A percentile compares a stretch with the other conserved stretches of the same genome.
These are phyloP conservation scores for Aspergillus sparsus DNA, from an alignment of 495 filamentous ascomycete genomes.

Conservation along the genomic window DNA sequence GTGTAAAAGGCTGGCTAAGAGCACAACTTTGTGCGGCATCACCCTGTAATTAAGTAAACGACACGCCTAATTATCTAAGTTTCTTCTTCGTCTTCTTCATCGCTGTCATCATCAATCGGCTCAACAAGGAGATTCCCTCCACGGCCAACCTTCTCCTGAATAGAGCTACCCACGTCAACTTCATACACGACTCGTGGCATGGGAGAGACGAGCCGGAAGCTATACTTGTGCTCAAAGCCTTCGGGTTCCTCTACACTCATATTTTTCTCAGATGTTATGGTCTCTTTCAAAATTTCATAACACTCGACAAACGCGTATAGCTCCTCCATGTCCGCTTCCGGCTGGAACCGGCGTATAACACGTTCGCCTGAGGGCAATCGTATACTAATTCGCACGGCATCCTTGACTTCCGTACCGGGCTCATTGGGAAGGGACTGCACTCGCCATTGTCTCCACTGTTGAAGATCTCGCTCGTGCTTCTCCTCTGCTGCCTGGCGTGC, in stretches of 20 bases:
- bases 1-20: too few species aligned
- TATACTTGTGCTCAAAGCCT: slow-evolving; percentile 74
- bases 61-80: background rate
- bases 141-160: slow-evolving; percentile 72
- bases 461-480: slow-evolving; percentile 54
- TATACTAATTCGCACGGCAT: slow-evolving; percentile 77
- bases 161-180: slow-evolving; percentile 60
- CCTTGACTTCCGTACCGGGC: slow-evolving; percentile 62
- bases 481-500: slow-evolving; percentile 66
- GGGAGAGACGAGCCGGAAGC: slow-evolving; percentile 76
- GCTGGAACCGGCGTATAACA: slow-evolving; percentile 71
- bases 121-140: slow-evolving; percentile 92
- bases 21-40: background rate
- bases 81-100: slow-evolving; percentile 42
- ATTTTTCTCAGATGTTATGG: slow-evolving; percentile 24
- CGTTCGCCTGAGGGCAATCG: slow-evolving; percentile 72
- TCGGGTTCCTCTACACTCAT: slow-evolving; percentile 54
- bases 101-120: slow-evolving; percentile 57
- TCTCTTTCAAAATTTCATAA: slow-evolving; percentile 61
- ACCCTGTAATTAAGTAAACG: background rate
- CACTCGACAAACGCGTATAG: slow-evolving; percentile 97
- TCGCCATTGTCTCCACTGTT: slow-evolving; percentile 82
- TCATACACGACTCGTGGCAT: slow-evolving; percentile 80
- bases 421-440: slow-evolving; percentile 65
- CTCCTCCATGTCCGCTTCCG: slow-evolving; percentile 72